These are phyloP conservation scores for Gastroboletus turbinatus DNA, from an alignment of 1,284 basidiomycete genomes.

Conservation along the genomic window DNA sequence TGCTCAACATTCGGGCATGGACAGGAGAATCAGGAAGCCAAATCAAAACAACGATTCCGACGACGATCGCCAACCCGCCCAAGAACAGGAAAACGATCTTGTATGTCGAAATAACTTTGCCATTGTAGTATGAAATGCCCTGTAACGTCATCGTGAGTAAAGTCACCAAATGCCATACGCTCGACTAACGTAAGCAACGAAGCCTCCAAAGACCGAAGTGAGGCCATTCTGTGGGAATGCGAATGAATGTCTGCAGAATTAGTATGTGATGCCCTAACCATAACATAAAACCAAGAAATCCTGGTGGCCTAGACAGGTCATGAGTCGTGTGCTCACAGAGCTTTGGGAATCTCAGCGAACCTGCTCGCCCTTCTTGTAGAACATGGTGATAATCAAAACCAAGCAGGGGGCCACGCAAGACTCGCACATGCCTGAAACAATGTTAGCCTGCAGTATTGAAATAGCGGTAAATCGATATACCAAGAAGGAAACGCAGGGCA, in stretches of 20 bases:
- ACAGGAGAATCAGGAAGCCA: slow-evolving; percentile 70
- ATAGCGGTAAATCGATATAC: slow-evolving; percentile 30
- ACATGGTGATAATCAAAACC: slow-evolving; percentile 65
- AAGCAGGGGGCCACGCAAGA: slow-evolving; percentile 62
- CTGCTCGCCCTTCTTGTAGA: slow-evolving; percentile 71
- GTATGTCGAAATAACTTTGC: slow-evolving; percentile 49
- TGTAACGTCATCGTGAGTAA: slow-evolving; percentile 18
- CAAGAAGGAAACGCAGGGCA: slow-evolving; percentile 58
- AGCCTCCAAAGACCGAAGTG: slow-evolving; percentile 64
- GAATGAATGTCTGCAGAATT: background rate
- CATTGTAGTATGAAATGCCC: slow-evolving; percentile 59
- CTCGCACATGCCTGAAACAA: slow-evolving; percentile 58
- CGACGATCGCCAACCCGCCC: slow-evolving; percentile 58
- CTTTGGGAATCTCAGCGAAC: slow-evolving; percentile 24
- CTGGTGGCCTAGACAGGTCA: slow-evolving; percentile 44
- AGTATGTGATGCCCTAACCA: slow-evolving; percentile 40
- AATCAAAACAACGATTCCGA: slow-evolving; percentile 56
- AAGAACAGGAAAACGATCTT: slow-evolving; percentile 65
- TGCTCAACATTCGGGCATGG: slow-evolving; percentile 54
- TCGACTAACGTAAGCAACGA: slow-evolving; percentile 56
- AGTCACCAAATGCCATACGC: background rate
- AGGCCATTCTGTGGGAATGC: slow-evolving; percentile 49
- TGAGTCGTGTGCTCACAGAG: background rate
- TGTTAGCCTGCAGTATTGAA: background rate
- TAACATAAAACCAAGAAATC: slow-evolving; percentile 69